Conservation (phyloP, 164 flowering plant species). For the Santalum album region DNA sequence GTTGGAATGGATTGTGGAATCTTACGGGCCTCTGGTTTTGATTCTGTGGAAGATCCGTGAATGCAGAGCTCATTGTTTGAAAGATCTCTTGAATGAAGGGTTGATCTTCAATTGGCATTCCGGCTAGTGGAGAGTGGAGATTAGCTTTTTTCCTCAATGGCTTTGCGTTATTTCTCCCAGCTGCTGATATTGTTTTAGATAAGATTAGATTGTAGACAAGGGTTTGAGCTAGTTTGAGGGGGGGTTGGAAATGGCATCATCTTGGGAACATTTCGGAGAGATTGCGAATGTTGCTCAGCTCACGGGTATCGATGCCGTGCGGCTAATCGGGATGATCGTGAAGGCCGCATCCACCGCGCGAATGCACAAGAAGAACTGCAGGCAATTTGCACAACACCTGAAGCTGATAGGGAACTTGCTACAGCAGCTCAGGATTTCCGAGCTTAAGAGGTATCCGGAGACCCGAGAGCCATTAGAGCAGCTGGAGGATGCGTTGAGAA, state of each 20-base stretch:
- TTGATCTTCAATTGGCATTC: no score
- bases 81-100: no score
- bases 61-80: no score
- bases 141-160: slow-evolving; percentile 3
- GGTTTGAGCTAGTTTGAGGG: no score
- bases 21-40: no score
- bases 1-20: no score
- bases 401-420: slow-evolving; percentile 87
- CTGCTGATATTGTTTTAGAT: no score
- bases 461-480: slow-evolving; percentile 93
- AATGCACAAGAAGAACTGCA: slow-evolving; percentile 93
- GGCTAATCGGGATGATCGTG: slow-evolving; percentile 68
- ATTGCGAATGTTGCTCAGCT: slow-evolving; percentile 75
- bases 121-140: no score
- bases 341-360: slow-evolving; percentile 84
- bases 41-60: no score
- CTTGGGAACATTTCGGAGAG: slow-evolving; percentile 74
- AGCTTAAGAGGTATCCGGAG: slow-evolving; percentile 84
- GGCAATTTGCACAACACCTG: slow-evolving; percentile 85
- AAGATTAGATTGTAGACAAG: no score
- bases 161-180: no score
- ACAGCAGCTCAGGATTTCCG: slow-evolving; percentile 81
- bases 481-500: slow-evolving; percentile 87
- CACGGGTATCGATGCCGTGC: slow-evolving; percentile 70
- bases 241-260: slow-evolving; percentile 41